phyloP scores from a whole-genome alignment of 768 basidiomycete genomes.

The Gloeopeniophorella convolvens region DNA sequence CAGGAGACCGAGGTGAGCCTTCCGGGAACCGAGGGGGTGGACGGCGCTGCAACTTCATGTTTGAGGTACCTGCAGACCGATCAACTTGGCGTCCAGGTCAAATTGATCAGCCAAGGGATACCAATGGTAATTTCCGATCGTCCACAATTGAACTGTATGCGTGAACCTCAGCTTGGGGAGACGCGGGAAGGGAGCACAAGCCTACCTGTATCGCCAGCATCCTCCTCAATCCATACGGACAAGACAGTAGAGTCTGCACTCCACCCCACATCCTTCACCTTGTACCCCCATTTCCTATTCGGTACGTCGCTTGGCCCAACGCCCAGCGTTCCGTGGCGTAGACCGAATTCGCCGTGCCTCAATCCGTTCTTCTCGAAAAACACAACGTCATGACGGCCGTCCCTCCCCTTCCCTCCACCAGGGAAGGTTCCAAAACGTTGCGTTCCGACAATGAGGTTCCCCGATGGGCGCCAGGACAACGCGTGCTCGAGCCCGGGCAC shows the following conservation, averaged over 20 bases:
- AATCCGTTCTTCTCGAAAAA: slow-evolving; percentile 97
- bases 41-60: slow-evolving; percentile 65
- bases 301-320: slow-evolving; percentile 23
- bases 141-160: slow-evolving; percentile 85
- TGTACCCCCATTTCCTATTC: slow-evolving; percentile 54
- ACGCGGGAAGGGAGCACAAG: slow-evolving; percentile 27
- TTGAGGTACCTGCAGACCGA: slow-evolving; percentile 72
- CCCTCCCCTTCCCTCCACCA: slow-evolving; percentile 59
- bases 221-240: slow-evolving; percentile 74
- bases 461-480: slow-evolving; percentile 82
- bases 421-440: slow-evolving; percentile 72
- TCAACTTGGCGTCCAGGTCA: slow-evolving; percentile 1
- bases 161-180: not conserved
- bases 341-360: slow-evolving; percentile 80
- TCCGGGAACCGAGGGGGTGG: slow-evolving; percentile 27
- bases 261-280: slow-evolving; percentile 75
- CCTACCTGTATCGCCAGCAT: slow-evolving; percentile 66
- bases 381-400: slow-evolving; percentile 74
- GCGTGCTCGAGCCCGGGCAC: slow-evolving; percentile 77
- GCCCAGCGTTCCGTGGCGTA: slow-evolving; percentile 36
- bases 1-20: slow-evolving; percentile 73
- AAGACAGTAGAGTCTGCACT: slow-evolving; percentile 84
- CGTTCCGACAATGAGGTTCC: slow-evolving; percentile 74
- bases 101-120: slow-evolving; percentile 24
- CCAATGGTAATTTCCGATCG: slow-evolving; percentile 94